Base-by-base conservation (phyloP, 352 stramenopile genomes). In the Globisporangium rhizosaccharum region DNA sequence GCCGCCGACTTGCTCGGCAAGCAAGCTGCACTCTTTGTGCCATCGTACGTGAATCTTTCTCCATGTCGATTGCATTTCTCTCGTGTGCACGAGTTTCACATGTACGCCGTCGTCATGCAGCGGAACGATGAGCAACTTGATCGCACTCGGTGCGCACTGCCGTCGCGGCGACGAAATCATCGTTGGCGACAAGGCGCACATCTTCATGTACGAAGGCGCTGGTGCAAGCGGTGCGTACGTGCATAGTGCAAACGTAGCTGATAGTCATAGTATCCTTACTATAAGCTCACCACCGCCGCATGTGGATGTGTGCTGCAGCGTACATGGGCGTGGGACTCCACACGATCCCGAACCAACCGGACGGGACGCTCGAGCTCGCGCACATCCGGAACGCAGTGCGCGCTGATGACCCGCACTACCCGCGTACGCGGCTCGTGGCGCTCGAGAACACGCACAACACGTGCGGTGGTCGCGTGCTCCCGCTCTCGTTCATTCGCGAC, bases 391-490 rank as follows among this genome's bases (percentile, higher is more conserved):
- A 73, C 39, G 84, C 87, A 26, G 73, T 95, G n/a, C 87, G 85
- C 23, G 63, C 66, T 10, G 81, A 94, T 61, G 83, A 94, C 48
- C 78, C 75, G 53, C 85, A 94, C 62, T 92, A 86, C 58, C 85
- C 85, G 44, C 71, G 87, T 49, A 97, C 96, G 25, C 71, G 73
- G 15, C 73, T 99, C 26, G 84, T 99, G 9, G 85, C 77, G 68
- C 72, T 99, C 18, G 97, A 99, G 71, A 99, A 99, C 76, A 99
- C 97, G 47, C 97, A 99, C 61, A 99, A 99, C 73, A 92, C 91
- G 53, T 94, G 96, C 39, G 97, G 97, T 28, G 96, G 96, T 5
- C 78, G 92, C 14, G 81, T 96, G 25, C 76, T 99, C 30, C 75
- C 92, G 15, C 57, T 82, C 8, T 53, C 67, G 7, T 98, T 97